Percentiles rank a stretch among this genome's conserved stretches.
phyloP scores from a whole-genome alignment of 345 rosid genomes.

The Ricinus communis region DNA sequence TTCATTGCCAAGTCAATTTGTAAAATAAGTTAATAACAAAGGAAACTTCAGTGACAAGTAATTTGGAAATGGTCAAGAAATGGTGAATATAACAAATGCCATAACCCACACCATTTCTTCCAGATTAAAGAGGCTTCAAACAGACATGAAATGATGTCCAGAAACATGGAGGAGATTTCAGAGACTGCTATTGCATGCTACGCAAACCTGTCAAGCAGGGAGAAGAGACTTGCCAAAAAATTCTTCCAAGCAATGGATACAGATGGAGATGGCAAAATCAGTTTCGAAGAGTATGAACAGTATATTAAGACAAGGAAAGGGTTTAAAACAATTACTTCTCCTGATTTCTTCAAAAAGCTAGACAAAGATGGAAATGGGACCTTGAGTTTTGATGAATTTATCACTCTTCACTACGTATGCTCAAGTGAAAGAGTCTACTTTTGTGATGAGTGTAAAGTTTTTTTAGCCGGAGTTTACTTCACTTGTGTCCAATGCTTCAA shows the following conservation, averaged over 20 bases:
- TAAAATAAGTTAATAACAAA: no score
- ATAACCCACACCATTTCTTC: no score
- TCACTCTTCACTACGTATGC: not conserved
- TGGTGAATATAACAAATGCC: no score
- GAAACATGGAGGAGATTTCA: constrained; percentile 14
- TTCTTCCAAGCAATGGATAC: not conserved
- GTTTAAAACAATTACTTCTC: not conserved
- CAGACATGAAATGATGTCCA: no score
- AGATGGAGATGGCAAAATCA: constrained; percentile 9
- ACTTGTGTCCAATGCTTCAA: constrained; percentile 5
- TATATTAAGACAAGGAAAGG: not conserved
- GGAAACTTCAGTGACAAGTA: no score
- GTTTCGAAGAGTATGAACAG: not conserved
- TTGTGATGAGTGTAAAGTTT: constrained; percentile 5
- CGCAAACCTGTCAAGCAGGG: not conserved
- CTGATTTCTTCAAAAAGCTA: not conserved
- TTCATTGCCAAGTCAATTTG: no score
- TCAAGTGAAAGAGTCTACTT: not conserved
- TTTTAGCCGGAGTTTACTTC: not conserved
- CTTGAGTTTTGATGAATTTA: constrained; percentile 8
- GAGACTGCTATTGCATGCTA: constrained; percentile 5
- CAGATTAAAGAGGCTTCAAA: no score
- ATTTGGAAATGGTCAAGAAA: no score
- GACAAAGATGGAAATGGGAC: constrained; percentile 1
- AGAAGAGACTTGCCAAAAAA: not conserved